These are phyloP conservation scores for Nakazawaea pomicola DNA, from an alignment of 805 yeast species.

Conservation along the genomic window DNA sequence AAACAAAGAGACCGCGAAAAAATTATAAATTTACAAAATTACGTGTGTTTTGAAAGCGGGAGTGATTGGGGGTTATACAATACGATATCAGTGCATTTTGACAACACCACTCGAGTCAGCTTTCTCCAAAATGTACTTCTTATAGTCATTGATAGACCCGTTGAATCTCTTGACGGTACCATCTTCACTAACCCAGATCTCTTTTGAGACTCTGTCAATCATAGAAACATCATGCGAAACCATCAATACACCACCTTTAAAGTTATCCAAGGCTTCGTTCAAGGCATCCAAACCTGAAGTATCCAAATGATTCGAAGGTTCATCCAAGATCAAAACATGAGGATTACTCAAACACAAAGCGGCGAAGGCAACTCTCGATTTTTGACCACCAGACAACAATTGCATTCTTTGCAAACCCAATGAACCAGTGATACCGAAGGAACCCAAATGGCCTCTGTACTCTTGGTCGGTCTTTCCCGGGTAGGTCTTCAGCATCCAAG, in stretches of 20 bases:
- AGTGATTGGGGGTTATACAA: not conserved
- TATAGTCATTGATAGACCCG: slow-evolving; percentile 85
- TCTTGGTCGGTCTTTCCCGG: slow-evolving; percentile 97
- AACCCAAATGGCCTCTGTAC: slow-evolving; percentile 92
- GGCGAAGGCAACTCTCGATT: slow-evolving; percentile 97
- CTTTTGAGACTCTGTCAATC: slow-evolving; percentile 83
- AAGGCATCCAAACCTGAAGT: slow-evolving; percentile 96
- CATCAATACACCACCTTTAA: slow-evolving; percentile 95
- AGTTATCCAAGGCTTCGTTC: slow-evolving; percentile 79
- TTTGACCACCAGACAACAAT: slow-evolving; percentile 94
- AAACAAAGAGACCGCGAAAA: no score
- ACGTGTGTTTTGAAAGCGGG: not conserved
- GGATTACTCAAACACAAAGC: slow-evolving; percentile 87
- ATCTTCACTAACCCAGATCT: slow-evolving; percentile 92
- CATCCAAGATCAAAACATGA: slow-evolving; percentile 88
- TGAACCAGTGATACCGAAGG: slow-evolving; percentile 95
- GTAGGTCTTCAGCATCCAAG: slow-evolving; percentile 85
- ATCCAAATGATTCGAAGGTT: slow-evolving; percentile 98
- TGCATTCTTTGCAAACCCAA: slow-evolving; percentile 89
- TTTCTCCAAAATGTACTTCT: slow-evolving; percentile 72
- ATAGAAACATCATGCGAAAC: slow-evolving; percentile 96
- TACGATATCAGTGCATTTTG: slow-evolving; percentile 55
- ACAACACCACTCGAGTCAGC: slow-evolving; percentile 90
- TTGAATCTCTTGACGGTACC: slow-evolving; percentile 73
- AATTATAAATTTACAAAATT: not conserved